phyloP scores from a whole-genome alignment of 2,329 filamentous ascomycete species.

The Epicoccum sorghinum region DNA sequence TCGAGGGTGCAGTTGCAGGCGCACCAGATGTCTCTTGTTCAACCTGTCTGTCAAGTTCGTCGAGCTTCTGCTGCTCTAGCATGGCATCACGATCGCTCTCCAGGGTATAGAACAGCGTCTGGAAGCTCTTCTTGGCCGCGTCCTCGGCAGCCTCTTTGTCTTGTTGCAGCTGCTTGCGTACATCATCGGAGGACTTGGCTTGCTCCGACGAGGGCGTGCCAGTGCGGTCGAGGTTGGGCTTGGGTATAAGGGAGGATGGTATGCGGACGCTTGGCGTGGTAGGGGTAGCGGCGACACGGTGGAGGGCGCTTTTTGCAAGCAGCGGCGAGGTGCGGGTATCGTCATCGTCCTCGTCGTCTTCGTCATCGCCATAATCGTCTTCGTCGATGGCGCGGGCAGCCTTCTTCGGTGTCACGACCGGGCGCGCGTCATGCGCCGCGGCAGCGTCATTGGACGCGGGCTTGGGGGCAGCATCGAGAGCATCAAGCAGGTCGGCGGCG shows the following conservation, averaged over 20 bases:
- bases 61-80: constrained; percentile 95
- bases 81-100: constrained; percentile 96
- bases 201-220: constrained; percentile 60
- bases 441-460: constrained; percentile 37
- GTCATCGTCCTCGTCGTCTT: constrained; percentile 58
- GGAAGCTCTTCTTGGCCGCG: constrained; percentile 85
- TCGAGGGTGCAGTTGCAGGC: constrained; percentile 55
- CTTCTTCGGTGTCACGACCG: constrained; percentile 68
- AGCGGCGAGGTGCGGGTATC: constrained; percentile 55
- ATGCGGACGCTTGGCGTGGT: constrained; percentile 70
- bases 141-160: constrained; percentile 90
- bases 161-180: constrained; percentile 90
- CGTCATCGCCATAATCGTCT: constrained; percentile 84
- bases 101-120: constrained; percentile 91
- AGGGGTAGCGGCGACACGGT: constrained; percentile 60
- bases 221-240: constrained; percentile 65
- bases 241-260: constrained; percentile 70
- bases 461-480: constrained; percentile 29
- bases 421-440: constrained; percentile 52
- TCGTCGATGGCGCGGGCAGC: constrained; percentile 79
- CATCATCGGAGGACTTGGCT: constrained; percentile 79
- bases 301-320: constrained; percentile 59
- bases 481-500: constrained; percentile 31
- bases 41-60: constrained; percentile 94
- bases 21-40: constrained; percentile 88